phyloP scores from a whole-genome alignment of 148 eudicot genomes.

The Cornus kousa region DNA sequence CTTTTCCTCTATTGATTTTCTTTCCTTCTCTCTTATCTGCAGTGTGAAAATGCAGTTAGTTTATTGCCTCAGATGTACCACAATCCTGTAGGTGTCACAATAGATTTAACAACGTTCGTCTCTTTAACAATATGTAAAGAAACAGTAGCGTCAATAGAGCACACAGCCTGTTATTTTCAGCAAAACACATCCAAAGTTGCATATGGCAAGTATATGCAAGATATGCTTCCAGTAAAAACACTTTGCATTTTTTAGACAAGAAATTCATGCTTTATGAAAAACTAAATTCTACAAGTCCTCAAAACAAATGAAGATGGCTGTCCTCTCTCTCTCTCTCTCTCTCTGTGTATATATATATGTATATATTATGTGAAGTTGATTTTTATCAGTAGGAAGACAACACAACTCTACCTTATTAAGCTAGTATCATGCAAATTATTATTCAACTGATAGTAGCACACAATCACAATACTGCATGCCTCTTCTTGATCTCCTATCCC shows the following conservation, averaged over 20 bases:
- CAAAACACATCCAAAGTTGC: background rate
- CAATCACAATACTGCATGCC: background rate
- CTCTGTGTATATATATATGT: no score
- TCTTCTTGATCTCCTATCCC: background rate
- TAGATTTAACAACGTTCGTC: no score
- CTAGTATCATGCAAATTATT: background rate
- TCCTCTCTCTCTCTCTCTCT: background rate
- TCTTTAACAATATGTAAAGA: no score
- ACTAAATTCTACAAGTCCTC: background rate
- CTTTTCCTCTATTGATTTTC: slow-evolving; percentile 44
- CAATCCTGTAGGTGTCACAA: background rate
- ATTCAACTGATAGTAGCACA: background rate
- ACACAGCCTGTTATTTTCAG: background rate
- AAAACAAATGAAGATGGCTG: background rate
- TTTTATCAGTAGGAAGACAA: background rate
- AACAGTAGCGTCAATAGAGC: background rate
- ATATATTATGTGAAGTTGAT: no score
- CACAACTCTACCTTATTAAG: background rate
- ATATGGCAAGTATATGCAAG: background rate
- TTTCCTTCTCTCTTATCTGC: slow-evolving; percentile 79
- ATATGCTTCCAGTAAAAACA: background rate
- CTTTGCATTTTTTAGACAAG: background rate
- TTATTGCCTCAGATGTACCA: background rate
- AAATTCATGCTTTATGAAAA: background rate
- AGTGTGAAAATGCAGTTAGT: background rate